These are phyloP conservation scores for Heimioporus punctisporus DNA, from an alignment of 1,284 basidiomycete genomes.

Conservation along the genomic window DNA sequence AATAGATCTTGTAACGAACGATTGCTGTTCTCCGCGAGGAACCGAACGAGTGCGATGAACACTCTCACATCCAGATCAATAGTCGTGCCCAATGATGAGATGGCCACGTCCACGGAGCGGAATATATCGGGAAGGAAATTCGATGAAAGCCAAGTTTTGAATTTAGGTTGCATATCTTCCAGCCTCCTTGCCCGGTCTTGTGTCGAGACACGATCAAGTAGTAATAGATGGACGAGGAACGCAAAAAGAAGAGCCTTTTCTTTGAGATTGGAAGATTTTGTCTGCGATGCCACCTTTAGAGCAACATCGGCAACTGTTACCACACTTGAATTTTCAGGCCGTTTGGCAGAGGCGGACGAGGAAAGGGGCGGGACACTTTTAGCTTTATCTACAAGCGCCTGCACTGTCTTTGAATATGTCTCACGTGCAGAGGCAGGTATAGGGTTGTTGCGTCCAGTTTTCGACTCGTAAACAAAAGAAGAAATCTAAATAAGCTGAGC, in stretches of 20 bases:
- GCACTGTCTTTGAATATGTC: constrained; percentile 5
- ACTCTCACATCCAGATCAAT: constrained; percentile 55
- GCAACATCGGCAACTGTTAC: constrained; percentile 5
- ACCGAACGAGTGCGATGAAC: constrained; percentile 45
- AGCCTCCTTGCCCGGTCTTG: constrained; percentile 43
- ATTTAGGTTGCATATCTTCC: constrained; percentile 28
- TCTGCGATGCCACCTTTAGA: constrained; percentile 9
- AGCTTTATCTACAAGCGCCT: constrained; percentile 5
- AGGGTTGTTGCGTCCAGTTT: constrained; percentile 15
- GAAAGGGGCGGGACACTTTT: not conserved
- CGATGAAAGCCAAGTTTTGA: constrained; percentile 32
- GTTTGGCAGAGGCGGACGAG: not conserved
- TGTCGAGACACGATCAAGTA: constrained; percentile 45
- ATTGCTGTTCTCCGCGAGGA: constrained; percentile 28
- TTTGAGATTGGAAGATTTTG: not conserved
- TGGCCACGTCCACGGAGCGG: constrained; percentile 28
- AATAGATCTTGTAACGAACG: constrained; percentile 29
- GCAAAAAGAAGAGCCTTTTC: constrained; percentile 31
- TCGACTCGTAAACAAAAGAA: constrained; percentile 47
- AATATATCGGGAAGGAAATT: constrained; percentile 43
- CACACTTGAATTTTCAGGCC: not conserved
- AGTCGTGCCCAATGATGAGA: constrained; percentile 22
- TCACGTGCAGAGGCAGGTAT: constrained; percentile 9
- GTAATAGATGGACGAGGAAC: constrained; percentile 45
- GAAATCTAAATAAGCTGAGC: constrained; percentile 37